These are phyloP conservation scores for Vanilla planifolia DNA, from an alignment of 106 monocot species.

Conservation along the genomic window DNA sequence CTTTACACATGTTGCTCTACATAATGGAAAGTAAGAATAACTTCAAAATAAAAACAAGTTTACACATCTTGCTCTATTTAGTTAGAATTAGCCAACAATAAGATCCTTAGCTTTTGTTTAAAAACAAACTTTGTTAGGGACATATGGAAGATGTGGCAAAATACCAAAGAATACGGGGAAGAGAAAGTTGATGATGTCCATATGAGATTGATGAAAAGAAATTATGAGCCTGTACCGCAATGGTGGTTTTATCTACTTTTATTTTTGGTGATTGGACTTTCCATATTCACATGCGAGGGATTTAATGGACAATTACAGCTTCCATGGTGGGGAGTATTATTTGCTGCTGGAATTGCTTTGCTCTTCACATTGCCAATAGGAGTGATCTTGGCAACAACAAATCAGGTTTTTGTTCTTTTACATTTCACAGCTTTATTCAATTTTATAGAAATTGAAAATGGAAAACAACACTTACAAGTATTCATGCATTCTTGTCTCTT, in stretches of 20 bases:
- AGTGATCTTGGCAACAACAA: slow-evolving; percentile 14
- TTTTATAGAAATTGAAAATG: too few relatives aligned
- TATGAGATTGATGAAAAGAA: slow-evolving; percentile 40
- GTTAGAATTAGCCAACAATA: too few relatives aligned
- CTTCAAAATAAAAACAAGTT: too few relatives aligned
- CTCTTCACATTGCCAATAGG: slow-evolving; percentile 19
- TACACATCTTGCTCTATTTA: too few relatives aligned
- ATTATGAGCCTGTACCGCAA: slow-evolving; percentile 18
- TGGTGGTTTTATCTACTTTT: not conserved
- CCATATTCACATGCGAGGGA: not conserved
- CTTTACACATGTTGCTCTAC: slow-evolving; percentile 55
- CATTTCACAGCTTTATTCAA: too few relatives aligned
- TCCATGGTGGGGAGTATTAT: slow-evolving; percentile 82
- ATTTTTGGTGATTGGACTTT: not conserved
- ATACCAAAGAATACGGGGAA: slow-evolving; percentile 5
- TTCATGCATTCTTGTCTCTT: too few relatives aligned
- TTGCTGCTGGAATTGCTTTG: slow-evolving; percentile 13
- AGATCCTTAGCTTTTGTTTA: too few relatives aligned
- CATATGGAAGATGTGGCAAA: slow-evolving; percentile 10
- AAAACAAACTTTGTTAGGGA: not conserved
- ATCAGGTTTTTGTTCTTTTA: too few relatives aligned
- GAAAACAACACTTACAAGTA: too few relatives aligned
- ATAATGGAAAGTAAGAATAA: slow-evolving; percentile 69
- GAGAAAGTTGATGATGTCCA: slow-evolving; percentile 2
- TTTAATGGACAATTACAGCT: not conserved